Base-by-base conservation (phyloP, 2,329 filamentous ascomycete genomes). In the Nemania sp. region DNA sequence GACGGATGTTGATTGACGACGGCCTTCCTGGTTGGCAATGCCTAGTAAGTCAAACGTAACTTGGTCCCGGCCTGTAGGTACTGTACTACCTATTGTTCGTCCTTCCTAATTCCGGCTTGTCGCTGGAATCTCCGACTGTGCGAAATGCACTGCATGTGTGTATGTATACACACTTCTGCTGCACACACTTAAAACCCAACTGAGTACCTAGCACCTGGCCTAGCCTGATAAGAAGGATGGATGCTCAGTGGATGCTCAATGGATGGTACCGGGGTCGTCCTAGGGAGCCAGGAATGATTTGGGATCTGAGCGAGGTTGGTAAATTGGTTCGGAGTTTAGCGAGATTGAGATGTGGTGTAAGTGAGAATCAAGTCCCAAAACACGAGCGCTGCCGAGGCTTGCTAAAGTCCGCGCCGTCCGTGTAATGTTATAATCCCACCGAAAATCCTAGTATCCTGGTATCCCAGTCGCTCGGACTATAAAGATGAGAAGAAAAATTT, bases 241-340 rank as follows among this genome's bases (percentile, higher is more conserved):
- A 64, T 29, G 49, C 47, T 60, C 6, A 66, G 61, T 35, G 32
- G 32, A 35, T 35, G 41, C 41, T 5, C n/a, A n/a, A n/a, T n/a
- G n/a, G 18, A 24, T 32, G 38, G 32, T 62, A 57, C 69, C 32
- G 35, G 69, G 66, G 49, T 70, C 13, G 66, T 62, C 56, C 57
- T 35, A 27, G 60, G 38, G 45, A 45, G 66, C 45, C 20, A 49
- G 64, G 61, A 38, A 60, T 52, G 29, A 51, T 63, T 60, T 49
- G 62, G 70, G 58, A 64, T 70, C 62, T 26, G 51, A 65, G 52
- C 54, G 53, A 68, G 24, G 32, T 32, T 55, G 47, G 59, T 59
- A 70, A 63, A 69, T 70, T 73, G 70, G 45, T n/a, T 63, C 66
- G 59, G 66, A 63, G 49, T 62, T 72, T 73, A 73, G 71, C 70